Conservation (phyloP, 345 rosid species). For the Viola odorata region DNA sequence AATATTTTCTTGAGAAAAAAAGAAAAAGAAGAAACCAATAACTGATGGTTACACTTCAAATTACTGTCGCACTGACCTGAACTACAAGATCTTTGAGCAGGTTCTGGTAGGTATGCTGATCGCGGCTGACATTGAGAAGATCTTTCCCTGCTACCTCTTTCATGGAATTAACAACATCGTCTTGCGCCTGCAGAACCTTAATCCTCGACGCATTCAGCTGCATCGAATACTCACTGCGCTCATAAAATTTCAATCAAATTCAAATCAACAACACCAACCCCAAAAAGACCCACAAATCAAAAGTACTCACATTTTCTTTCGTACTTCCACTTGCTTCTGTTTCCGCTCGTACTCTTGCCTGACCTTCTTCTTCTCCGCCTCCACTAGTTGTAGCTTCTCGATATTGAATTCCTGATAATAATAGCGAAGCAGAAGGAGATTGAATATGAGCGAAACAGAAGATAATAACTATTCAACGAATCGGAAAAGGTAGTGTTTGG, state of each 20-base stretch:
- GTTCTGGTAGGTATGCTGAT: conserved; percentile 42
- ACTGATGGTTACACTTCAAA: too few species aligned
- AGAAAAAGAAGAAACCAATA: too few species aligned
- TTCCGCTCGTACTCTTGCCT: conserved; percentile 68
- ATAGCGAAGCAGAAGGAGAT: too few species aligned
- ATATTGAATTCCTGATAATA: conserved; percentile 51
- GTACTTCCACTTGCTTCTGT: conserved; percentile 62
- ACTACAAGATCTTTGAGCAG: conserved; percentile 55
- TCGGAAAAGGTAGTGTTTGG: neutral
- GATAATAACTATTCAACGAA: too few species aligned
- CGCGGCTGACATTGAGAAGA: conserved; percentile 40
- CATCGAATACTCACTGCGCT: conserved; percentile 62
- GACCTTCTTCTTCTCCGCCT: conserved; percentile 57
- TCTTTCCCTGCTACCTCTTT: conserved; percentile 52
- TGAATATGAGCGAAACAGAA: too few species aligned
- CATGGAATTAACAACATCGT: conserved; percentile 59
- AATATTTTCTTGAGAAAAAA: too few species aligned
- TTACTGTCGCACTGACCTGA: conserved; percentile 60
- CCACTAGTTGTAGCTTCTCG: conserved; percentile 55
- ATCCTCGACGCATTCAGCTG: conserved; percentile 62
- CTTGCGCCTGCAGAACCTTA: conserved; percentile 63
- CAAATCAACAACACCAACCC: neutral
- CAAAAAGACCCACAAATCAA: neutral
- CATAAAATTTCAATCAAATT: neutral
- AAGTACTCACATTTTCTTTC: conserved; percentile 53